phyloP scores from a whole-genome alignment of 345 rosid genomes.

The Populus tremula region DNA sequence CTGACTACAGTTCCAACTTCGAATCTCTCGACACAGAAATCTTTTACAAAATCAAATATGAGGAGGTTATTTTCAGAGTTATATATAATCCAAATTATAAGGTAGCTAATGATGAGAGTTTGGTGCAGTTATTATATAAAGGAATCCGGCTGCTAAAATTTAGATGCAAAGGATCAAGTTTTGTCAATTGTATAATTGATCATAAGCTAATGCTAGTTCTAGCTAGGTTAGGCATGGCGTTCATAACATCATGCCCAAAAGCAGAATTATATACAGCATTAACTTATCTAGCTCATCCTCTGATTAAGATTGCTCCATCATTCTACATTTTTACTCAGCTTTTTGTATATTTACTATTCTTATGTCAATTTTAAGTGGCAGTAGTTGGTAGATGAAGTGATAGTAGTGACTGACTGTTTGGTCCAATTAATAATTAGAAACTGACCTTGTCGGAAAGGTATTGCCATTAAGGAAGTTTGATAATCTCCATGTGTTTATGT shows the following conservation, averaged over 20 bases:
- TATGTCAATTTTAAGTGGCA: not conserved
- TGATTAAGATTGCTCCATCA: not conserved
- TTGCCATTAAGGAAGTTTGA: not conserved
- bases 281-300: not conserved
- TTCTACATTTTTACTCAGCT: not conserved
- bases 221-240: not conserved
- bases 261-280: not conserved
- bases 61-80: not conserved
- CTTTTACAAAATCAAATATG: not conserved
- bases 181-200: not conserved
- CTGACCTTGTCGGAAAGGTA: not conserved
- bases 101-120: not conserved
- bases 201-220: not conserved
- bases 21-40: not conserved
- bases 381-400: not conserved
- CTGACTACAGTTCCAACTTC: not conserved
- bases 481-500: not conserved
- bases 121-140: not conserved
- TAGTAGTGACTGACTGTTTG: not conserved
- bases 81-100: not conserved
- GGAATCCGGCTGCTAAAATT: not conserved
- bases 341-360: not conserved
- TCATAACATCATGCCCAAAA: not conserved
- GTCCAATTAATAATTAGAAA: not conserved
- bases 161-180: not conserved